Conservation (phyloP, 2,329 filamentous ascomycete genomes). For the Calonectria pseudoturangicola region DNA sequence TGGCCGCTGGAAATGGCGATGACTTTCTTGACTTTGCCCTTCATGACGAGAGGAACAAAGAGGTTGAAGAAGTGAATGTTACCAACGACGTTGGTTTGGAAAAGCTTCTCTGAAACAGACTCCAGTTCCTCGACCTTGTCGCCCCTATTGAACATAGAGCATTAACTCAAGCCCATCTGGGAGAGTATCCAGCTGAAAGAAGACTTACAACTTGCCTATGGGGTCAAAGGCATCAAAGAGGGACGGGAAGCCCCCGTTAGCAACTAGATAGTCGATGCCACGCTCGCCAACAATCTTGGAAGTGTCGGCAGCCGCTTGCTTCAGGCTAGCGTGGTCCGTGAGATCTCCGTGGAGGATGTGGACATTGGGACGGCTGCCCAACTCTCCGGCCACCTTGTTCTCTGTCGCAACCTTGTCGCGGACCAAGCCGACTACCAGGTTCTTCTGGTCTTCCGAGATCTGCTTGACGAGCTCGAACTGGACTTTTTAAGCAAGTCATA, state of each 20-base stretch:
- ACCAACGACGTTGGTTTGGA: conserved; percentile 70
- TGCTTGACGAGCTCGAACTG: conserved; percentile 61
- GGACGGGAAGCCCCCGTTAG: conserved; percentile 63
- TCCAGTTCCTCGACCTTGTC: conserved; percentile 34
- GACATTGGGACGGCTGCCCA: conserved; percentile 52
- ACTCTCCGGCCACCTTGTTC: conserved; percentile 57
- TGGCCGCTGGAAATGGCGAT: conserved; percentile 68
- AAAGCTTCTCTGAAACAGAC: conserved; percentile 45
- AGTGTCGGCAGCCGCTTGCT: conserved; percentile 53
- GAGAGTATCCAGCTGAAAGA: conserved; percentile 24
- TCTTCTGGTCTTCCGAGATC: conserved; percentile 63
- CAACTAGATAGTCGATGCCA: conserved; percentile 70
- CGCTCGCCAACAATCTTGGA: conserved; percentile 57
- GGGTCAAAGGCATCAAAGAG: no score
- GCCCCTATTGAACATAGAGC: background rate
- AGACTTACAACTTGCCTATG: conserved; percentile 51
- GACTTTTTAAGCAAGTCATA: no score
- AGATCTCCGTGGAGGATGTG: conserved; percentile 43
- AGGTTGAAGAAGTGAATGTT: conserved; percentile 71
- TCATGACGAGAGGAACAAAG: conserved; percentile 71
- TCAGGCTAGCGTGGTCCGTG: conserved; percentile 10
- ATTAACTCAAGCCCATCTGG: conserved; percentile 18
- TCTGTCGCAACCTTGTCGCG: conserved; percentile 64
- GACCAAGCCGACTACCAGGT: conserved; percentile 66
- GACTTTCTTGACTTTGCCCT: conserved; percentile 72